These are phyloP conservation scores for Aspergillus incahuasiensis DNA, from an alignment of 495 filamentous ascomycete species.

Conservation along the genomic window DNA sequence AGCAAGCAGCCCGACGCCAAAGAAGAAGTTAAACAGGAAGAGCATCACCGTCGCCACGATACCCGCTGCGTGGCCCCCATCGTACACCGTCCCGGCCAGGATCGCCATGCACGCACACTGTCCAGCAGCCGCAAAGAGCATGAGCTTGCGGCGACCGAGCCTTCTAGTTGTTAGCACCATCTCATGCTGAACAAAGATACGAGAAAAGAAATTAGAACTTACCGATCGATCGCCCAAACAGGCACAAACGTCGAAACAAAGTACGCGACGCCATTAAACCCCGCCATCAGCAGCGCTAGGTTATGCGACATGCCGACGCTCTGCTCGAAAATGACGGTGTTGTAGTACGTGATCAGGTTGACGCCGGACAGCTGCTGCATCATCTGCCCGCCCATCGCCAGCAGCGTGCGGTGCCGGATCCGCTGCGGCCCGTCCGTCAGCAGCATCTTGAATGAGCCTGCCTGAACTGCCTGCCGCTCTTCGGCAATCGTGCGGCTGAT, in stretches of 20 bases:
- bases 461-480: constrained; percentile 23
- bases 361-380: constrained; percentile 45
- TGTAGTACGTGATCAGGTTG: constrained; percentile 43
- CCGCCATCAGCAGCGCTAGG: constrained; percentile 40
- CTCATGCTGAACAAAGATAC: too few species aligned
- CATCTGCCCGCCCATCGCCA: constrained; percentile 39
- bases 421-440: constrained; percentile 36
- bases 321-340: constrained; percentile 33
- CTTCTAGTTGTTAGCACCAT: constrained; percentile 15
- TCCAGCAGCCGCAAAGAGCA: constrained; percentile 48
- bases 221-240: constrained; percentile 48
- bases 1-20: constrained; percentile 28
- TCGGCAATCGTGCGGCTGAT: constrained; percentile 29
- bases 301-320: constrained; percentile 37
- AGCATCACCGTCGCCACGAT: constrained; percentile 32
- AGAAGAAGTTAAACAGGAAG: constrained; percentile 38
- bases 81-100: constrained; percentile 28
- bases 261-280: constrained; percentile 45
- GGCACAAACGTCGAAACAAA: constrained; percentile 45
- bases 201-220: too few species aligned
- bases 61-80: constrained; percentile 27
- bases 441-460: constrained; percentile 26
- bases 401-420: constrained; percentile 28
- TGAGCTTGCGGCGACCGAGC: constrained; percentile 42
- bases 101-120: constrained; percentile 46